phyloP scores from a whole-genome alignment of 495 filamentous ascomycete species.

The Aspergillus coremiiformis region DNA sequence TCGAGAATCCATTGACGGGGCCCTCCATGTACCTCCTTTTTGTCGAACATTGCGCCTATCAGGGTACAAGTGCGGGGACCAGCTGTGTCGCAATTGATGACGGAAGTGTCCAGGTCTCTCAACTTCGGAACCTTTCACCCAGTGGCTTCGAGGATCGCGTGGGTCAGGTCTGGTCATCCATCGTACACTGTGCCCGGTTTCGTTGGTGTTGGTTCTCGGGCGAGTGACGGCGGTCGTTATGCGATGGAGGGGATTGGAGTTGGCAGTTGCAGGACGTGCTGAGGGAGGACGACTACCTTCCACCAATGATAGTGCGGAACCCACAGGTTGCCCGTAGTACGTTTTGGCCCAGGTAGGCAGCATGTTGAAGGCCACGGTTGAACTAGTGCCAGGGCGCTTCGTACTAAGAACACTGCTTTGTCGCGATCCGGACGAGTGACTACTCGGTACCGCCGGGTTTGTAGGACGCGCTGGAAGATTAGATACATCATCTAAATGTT shows the following conservation, averaged over 20 bases:
- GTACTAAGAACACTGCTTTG: slow-evolving; percentile 34
- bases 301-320: slow-evolving; percentile 28
- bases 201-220: slow-evolving; percentile 15
- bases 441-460: slow-evolving; percentile 26
- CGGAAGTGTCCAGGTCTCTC: slow-evolving; percentile 19
- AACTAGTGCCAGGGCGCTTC: slow-evolving; percentile 34
- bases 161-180: slow-evolving; percentile 24
- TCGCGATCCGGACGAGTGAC: slow-evolving; percentile 30
- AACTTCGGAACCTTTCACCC: slow-evolving; percentile 26
- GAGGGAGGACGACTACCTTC: slow-evolving; percentile 28
- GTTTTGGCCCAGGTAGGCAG: slow-evolving; percentile 40
- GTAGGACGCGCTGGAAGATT: slow-evolving; percentile 33
- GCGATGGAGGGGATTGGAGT: slow-evolving; percentile 26
- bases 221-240: slow-evolving; percentile 22
- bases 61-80: slow-evolving; percentile 66
- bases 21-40: slow-evolving; percentile 48
- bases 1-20: slow-evolving; percentile 61
- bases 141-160: slow-evolving; percentile 41
- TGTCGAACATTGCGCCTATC: slow-evolving; percentile 45
- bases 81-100: slow-evolving; percentile 42
- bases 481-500: slow-evolving; percentile 35
- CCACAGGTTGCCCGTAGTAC: slow-evolving; percentile 38
- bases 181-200: slow-evolving; percentile 10
- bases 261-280: slow-evolving; percentile 23
- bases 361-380: slow-evolving; percentile 49